Percentiles rank a stretch among this genome's conserved stretches.
Conservation (phyloP, 2,329 filamentous ascomycete species). For the Xylaria digitata region DNA sequence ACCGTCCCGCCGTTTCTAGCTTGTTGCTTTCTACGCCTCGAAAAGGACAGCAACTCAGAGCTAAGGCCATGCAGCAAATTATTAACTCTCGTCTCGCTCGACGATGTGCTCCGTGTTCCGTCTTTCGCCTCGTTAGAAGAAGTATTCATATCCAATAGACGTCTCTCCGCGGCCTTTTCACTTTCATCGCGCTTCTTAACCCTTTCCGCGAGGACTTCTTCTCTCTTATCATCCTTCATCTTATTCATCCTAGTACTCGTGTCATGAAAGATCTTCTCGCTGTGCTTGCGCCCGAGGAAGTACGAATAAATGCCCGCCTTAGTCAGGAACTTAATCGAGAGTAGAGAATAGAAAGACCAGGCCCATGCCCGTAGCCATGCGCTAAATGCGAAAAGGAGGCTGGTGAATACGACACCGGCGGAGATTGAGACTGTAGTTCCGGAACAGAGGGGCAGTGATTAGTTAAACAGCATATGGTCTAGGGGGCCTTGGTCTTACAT, state of each 20-base stretch:
- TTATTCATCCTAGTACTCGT: not conserved
- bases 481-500: conserved; percentile 39
- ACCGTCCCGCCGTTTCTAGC: not conserved
- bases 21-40: not conserved
- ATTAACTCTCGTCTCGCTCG: not conserved
- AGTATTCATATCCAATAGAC: not conserved
- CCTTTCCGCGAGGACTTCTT: not conserved
- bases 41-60: too few relatives aligned
- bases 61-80: not conserved
- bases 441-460: not conserved
- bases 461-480: not conserved
- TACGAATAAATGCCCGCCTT: conserved; percentile 16
- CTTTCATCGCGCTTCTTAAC: not conserved
- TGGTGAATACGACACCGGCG: conserved; percentile 27
- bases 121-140: not conserved
- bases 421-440: conserved; percentile 21
- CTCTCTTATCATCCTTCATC: not conserved
- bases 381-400: conserved; percentile 30
- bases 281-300: conserved; percentile 1
- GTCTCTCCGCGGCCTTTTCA: not conserved
- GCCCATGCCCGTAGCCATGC: conserved; percentile 16
- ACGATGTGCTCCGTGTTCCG: not conserved
- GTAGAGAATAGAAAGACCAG: conserved; percentile 23
- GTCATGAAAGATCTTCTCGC: not conserved
- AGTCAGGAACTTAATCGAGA: not conserved